Percentiles rank a stretch among this genome's conserved stretches.
Evolutionary conservation across 2,329 filamentous ascomycete species (phyloP).

Genomic region (Paraconiothyrium brasiliense): DNA sequence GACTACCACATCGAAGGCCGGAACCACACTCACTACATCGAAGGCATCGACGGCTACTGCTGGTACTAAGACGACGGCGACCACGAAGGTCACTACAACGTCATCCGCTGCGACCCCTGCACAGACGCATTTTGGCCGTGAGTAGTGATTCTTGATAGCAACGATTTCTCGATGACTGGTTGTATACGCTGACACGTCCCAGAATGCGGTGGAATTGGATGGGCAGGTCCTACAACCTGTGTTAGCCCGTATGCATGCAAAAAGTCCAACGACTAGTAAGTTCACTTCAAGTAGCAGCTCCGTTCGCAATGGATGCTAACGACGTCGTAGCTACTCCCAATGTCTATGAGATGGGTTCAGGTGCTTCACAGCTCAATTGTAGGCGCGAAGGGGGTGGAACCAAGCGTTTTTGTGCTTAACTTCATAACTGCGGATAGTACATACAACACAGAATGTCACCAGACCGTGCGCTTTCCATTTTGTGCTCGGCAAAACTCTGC

Average conservation of each 20-base stretch:
- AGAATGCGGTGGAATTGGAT: constrained; percentile 8
- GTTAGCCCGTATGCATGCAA: constrained; percentile 2
- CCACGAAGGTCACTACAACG: background rate
- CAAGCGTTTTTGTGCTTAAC: background rate
- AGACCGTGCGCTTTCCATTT: no score
- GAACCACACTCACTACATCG: background rate
- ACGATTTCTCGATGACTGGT: background rate
- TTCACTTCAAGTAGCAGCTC: background rate
- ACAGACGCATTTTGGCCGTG: constrained; percentile 8
- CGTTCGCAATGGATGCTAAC: background rate
- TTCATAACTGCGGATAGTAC: background rate
- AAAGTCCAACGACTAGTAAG: constrained; percentile 7
- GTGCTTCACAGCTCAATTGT: background rate
- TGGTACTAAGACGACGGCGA: background rate
- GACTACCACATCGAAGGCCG: background rate
- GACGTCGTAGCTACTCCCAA: constrained; percentile 2
- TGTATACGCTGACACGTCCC: background rate
- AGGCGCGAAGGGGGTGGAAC: background rate
- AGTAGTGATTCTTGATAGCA: background rate
- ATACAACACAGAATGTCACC: background rate
- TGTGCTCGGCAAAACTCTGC: no score
- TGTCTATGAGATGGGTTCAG: background rate
- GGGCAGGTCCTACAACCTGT: background rate
- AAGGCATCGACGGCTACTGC: background rate
- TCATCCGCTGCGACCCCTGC: background rate